Conservation (phyloP, 1,284 basidiomycete species). For the Ustilago cynodontis region DNA sequence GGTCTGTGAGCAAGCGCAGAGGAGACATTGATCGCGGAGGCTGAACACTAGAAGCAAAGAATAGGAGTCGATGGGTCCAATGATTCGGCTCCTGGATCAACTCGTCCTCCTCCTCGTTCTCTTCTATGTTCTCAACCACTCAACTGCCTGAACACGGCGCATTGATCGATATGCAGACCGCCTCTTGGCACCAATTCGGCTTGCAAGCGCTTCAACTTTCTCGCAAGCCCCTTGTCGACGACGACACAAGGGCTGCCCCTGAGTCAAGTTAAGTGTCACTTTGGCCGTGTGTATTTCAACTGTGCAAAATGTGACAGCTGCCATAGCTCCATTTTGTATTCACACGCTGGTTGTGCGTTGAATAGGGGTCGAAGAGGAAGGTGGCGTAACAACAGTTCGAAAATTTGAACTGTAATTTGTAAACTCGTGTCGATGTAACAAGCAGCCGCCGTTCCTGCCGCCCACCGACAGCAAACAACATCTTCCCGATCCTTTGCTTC, state of each 20-base stretch:
- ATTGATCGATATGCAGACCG: background rate
- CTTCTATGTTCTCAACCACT: background rate
- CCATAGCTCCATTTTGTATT: background rate
- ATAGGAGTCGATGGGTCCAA: slow-evolving; percentile 30
- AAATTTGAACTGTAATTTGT: background rate
- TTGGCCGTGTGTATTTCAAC: background rate
- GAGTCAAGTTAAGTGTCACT: slow-evolving; percentile 16
- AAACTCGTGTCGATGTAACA: background rate
- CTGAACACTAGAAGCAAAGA: slow-evolving; percentile 7
- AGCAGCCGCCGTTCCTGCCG: too few species aligned
- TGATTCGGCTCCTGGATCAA: background rate
- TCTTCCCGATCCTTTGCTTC: background rate
- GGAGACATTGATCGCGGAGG: background rate
- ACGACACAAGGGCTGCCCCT: too few species aligned
- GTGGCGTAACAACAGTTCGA: background rate
- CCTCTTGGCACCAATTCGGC: background rate
- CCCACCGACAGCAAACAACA: too few species aligned
- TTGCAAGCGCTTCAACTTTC: too few species aligned
- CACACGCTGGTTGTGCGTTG: too few species aligned
- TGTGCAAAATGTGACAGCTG: slow-evolving; percentile 20
- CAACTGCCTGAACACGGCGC: background rate
- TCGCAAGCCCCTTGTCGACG: too few species aligned
- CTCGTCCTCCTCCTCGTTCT: background rate
- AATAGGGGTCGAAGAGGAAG: slow-evolving; percentile 16
- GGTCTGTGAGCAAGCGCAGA: background rate